phyloP scores from a whole-genome alignment of 2,329 filamentous ascomycete species.

The Pseudocercospora vitis region DNA sequence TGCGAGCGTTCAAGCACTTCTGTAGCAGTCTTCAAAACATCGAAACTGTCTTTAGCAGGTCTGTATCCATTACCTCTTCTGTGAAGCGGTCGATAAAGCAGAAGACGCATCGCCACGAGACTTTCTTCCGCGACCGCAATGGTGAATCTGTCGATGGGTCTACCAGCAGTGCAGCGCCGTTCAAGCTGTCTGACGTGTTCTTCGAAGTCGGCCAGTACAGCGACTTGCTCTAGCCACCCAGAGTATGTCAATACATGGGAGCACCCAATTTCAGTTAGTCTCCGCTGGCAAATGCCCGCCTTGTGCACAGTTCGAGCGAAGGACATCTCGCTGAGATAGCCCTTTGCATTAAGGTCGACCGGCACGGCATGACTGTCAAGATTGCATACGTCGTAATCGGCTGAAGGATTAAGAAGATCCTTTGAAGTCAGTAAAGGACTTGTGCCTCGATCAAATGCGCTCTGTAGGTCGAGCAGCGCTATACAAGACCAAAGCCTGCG shows the following conservation, averaged over 20 bases:
- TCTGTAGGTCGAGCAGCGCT: conserved; percentile 14
- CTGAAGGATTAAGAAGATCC: background rate
- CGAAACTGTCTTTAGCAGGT: background rate
- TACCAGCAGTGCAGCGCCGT: too few species aligned
- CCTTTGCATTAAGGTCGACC: too few species aligned
- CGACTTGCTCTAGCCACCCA: conserved; percentile 4
- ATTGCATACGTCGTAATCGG: too few species aligned
- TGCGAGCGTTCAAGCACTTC: conserved; percentile 17
- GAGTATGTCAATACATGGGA: background rate
- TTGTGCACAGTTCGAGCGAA: conserved; percentile 1
- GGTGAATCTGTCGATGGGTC: conserved; percentile 1
- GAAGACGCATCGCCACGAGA: conserved; percentile 13
- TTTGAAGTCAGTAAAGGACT: conserved; percentile 5
- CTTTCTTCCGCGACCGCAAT: conserved; percentile 10
- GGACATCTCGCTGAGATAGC: too few species aligned
- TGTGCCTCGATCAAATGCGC: conserved; percentile 17
- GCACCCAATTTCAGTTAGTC: conserved; percentile 9
- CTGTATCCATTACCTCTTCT: background rate
- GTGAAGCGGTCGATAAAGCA: conserved; percentile 14
- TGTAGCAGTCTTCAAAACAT: conserved; percentile 12
- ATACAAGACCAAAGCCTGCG: conserved; percentile 16
- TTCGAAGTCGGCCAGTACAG: conserved; percentile 10
- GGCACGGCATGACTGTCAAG: too few species aligned
- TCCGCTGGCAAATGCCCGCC: conserved; percentile 13
- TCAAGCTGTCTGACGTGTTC: background rate